Conservation (phyloP, 2,329 filamentous ascomycete genomes). For the Beauveria bassiana region DNA sequence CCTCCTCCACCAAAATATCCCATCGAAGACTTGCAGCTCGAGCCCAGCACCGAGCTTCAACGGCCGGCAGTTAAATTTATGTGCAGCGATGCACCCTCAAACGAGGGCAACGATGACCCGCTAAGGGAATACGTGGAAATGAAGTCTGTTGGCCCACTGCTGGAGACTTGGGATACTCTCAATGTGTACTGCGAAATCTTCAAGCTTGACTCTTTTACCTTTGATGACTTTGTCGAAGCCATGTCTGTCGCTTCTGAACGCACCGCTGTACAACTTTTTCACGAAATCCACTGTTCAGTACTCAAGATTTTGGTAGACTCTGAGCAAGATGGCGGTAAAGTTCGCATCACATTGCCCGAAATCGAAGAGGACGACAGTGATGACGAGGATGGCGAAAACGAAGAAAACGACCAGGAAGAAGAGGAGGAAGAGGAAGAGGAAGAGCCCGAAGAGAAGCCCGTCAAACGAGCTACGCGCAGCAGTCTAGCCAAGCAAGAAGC, state of each 20-base stretch:
- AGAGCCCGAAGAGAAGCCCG: slow-evolving; percentile 62
- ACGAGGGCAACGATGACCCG: slow-evolving; percentile 30
- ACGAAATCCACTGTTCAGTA: slow-evolving; percentile 86
- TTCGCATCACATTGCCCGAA: slow-evolving; percentile 72
- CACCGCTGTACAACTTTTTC: slow-evolving; percentile 72
- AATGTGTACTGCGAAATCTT: slow-evolving; percentile 98
- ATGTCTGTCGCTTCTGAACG: slow-evolving; percentile 70
- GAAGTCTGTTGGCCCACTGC: slow-evolving; percentile 73
- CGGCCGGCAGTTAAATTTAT: slow-evolving; percentile 75
- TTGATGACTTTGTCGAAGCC: slow-evolving; percentile 90
- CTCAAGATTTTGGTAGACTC: slow-evolving; percentile 77
- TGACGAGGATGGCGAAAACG: slow-evolving; percentile 49
- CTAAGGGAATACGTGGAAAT: slow-evolving; percentile 54
- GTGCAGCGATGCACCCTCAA: slow-evolving; percentile 54
- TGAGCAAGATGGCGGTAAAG: slow-evolving; percentile 66
- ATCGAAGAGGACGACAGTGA: slow-evolving; percentile 65
- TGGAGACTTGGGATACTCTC: slow-evolving; percentile 93
- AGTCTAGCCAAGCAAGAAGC: slow-evolving; percentile 77
- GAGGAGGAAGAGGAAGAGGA: slow-evolving; percentile 49
- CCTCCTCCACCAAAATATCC: slow-evolving; percentile 80
- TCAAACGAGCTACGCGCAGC: slow-evolving; percentile 70
- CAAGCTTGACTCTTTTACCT: slow-evolving; percentile 90
- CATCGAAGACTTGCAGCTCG: slow-evolving; percentile 84
- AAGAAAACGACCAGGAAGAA: slow-evolving; percentile 51
- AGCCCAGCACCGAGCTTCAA: slow-evolving; percentile 55